Evolutionary conservation across 257 asterid genomes (phyloP), one percentile per base, ranked within the genome.

Genomic region (Ophiorrhiza pumila): DNA sequence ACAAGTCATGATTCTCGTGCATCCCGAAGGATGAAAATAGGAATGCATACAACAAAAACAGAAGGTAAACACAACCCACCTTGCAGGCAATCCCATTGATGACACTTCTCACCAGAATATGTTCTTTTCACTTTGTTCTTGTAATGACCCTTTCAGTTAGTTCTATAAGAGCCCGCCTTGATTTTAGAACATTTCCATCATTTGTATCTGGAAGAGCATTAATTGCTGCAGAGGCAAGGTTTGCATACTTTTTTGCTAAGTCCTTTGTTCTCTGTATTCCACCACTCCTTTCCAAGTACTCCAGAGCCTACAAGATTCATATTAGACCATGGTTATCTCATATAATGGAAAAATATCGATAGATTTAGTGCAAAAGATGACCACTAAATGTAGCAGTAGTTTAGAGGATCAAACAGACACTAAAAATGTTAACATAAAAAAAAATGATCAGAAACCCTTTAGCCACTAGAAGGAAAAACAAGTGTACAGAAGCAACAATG

Each of bases 101-200:
- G 88, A 77, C 31, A 62, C 75, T 74, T 35, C 85, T 58, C 80
- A 49, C 80, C 82, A 79, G 70, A n/a, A 4, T 46, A 47, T 35
- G 20, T 20, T 2, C n/a, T 58, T 45, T 57, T 79, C 77, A 79
- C 71, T 91, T 94, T 35, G 90, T 86, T 86, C 99, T 83, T 68
- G 90, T 82, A 80, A 91, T 86, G 75, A 94, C 99, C 82, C 89
- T 87, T 10, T 90, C 87, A 17, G 97, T 84, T 76, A 94, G 76
- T 73, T 91, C 96, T 68, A 90, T 78, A 66, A 94, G 97, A 1
- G 99, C 98, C 61, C 89, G 80, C 77, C 99, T 91, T 74, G 99
- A 86, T 78, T 78, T 85, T 76, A 85, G 88, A 56, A 94, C 97
- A 73, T 82, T 86, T 81, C 84, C 90, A 39, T 91, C 95, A 31